Base-by-base conservation (phyloP, 768 basidiomycete species). In the Tricholoma sp. region DNA sequence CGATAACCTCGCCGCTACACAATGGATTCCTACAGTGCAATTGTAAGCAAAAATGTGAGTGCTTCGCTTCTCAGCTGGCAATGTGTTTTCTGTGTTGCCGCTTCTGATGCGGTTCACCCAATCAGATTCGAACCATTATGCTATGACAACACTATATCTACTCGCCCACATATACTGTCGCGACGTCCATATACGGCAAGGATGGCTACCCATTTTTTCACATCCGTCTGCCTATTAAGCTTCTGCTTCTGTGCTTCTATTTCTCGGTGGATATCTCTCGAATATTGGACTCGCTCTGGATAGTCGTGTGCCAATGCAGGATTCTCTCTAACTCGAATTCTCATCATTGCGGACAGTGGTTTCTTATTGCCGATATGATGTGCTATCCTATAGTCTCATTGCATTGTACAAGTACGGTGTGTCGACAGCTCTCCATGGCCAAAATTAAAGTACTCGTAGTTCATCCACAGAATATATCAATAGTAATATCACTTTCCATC, bases 41-140 rank as follows among this genome's bases (percentile, higher is more conserved):
- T 87, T 61, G 80, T 88, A 63, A 86, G 80, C 77, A 84, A 79
- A 64, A 87, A 86, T 59, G 86, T 88, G 72, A 75, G 86, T 85
- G 29, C 37, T 31, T 49, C 18, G 3, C 31, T 56, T 47, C n/a
- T n/a, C 31, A 44, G 42, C 37, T 51, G 53, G 50, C 47, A 53
- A 52, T 55, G n/a, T n/a, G n/a, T n/a, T n/a, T n/a, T n/a, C n/a
- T n/a, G n/a, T n/a, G 48, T 36, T 13, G 32, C 15, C 31, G 33
- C 29, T 29, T 56, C 52, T 48, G 51, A 49, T 20, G 32, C 18
- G 50, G 53, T 47, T 29, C n/a, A 52, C 48, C 17, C 31, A 3
- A 50, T 50, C 34, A 82, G 81, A 81, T 82, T 60, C 79, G 80
- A 53, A 71, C 75, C 55, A 76, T 81, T 52, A 76, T 81, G 79